phyloP scores from a whole-genome alignment of 441 rosid species.

The Croton setiger region DNA sequence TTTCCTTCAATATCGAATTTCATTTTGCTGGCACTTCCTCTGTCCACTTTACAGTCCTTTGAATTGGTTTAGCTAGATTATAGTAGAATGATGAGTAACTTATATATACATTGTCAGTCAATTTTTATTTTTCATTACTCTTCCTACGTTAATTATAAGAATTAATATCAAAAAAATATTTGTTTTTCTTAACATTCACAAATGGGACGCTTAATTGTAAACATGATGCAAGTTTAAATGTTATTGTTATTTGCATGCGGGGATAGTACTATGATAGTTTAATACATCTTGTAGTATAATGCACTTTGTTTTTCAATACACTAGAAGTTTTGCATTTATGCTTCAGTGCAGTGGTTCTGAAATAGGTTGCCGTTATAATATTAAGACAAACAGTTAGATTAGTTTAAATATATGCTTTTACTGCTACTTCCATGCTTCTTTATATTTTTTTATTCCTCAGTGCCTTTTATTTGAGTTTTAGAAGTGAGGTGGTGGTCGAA shows the following conservation, averaged over 20 bases:
- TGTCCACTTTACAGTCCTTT: too few relatives aligned
- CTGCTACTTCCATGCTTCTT: background rate
- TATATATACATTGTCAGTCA: too few relatives aligned
- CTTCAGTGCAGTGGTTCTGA: background rate
- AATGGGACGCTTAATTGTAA: too few relatives aligned
- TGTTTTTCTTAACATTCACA: too few relatives aligned
- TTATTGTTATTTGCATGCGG: too few relatives aligned
- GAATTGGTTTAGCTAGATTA: too few relatives aligned
- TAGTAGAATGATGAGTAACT: too few relatives aligned
- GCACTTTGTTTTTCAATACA: background rate
- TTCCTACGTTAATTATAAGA: too few relatives aligned
- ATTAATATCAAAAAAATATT: too few relatives aligned
- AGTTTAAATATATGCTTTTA: background rate
- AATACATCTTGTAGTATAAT: background rate
- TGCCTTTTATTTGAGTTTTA: background rate
- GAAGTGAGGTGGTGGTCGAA: background rate
- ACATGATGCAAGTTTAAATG: too few relatives aligned
- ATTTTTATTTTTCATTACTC: too few relatives aligned
- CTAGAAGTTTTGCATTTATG: background rate
- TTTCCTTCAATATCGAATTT: background rate
- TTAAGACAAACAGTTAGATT: background rate
- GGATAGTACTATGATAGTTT: background rate
- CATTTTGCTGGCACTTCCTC: background rate
- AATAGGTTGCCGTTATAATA: background rate
- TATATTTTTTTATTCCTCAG: background rate